Evolutionary conservation across 805 yeast genomes (phyloP).

Genomic region (Wickerhamiella brachini): DNA sequence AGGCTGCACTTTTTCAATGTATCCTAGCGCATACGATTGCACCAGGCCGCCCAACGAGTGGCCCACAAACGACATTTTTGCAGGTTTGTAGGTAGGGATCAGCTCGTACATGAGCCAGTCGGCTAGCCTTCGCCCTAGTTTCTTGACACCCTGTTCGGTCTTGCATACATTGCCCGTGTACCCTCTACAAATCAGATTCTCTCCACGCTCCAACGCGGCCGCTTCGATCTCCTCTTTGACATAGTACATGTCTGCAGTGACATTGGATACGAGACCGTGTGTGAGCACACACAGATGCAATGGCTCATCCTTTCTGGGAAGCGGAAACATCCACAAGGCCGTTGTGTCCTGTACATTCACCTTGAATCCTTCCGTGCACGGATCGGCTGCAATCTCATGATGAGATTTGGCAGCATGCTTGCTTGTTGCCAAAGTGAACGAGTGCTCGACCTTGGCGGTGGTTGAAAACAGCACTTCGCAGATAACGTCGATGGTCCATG

Average conservation of each 20-base stretch:
- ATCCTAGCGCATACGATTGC: constrained; percentile 82
- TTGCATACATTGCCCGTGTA: constrained; percentile 72
- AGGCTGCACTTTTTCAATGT: constrained; percentile 49
- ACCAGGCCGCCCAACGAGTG: constrained; percentile 91
- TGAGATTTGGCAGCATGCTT: constrained; percentile 14
- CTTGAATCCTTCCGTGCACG: constrained; percentile 7
- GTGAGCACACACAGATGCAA: constrained; percentile 75
- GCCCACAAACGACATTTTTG: constrained; percentile 70
- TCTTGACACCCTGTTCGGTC: constrained; percentile 80
- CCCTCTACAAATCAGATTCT: constrained; percentile 70
- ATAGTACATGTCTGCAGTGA: constrained; percentile 80
- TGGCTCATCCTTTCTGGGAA: constrained; percentile 36
- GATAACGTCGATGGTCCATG: constrained; percentile 70
- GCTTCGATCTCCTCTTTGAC: constrained; percentile 66
- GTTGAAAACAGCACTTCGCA: constrained; percentile 68
- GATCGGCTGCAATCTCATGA: constrained; percentile 2
- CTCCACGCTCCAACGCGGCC: constrained; percentile 30
- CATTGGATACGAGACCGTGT: constrained; percentile 86
- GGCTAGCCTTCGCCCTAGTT: constrained; percentile 69
- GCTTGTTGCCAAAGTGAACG: constrained; percentile 36
- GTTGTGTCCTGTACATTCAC: constrained; percentile 39
- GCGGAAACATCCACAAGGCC: constrained; percentile 66
- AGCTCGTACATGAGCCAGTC: constrained; percentile 50
- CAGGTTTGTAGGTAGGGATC: constrained; percentile 31
- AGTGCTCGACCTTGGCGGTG: constrained; percentile 54